Evolutionary conservation across 2,329 filamentous ascomycete genomes (phyloP).

Genomic region (Pseudomassariella vexata): DNA sequence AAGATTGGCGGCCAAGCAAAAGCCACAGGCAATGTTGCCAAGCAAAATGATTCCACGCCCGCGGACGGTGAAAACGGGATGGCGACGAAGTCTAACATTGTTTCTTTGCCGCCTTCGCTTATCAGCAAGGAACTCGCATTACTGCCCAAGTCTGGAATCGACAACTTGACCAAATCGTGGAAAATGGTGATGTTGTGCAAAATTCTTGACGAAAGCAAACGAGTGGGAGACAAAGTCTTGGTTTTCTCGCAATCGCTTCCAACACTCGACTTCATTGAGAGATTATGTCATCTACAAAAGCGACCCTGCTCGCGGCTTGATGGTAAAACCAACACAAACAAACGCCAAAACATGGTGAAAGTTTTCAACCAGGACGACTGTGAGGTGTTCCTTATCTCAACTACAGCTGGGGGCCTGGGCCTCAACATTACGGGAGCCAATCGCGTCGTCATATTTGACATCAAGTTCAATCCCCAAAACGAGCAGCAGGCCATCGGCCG

Average conservation of each 20-base stretch:
- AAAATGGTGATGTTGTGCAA: slow-evolving; percentile 62
- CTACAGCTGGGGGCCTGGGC: slow-evolving; percentile 73
- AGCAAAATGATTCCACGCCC: no score
- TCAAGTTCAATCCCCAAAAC: slow-evolving; percentile 70
- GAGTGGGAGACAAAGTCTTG: slow-evolving; percentile 65
- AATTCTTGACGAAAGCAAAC: slow-evolving; percentile 62
- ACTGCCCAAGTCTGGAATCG: slow-evolving; percentile 31
- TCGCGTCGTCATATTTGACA: slow-evolving; percentile 81
- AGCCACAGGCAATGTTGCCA: slow-evolving; percentile 9
- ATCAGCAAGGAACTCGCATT: slow-evolving; percentile 25
- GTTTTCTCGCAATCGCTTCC: slow-evolving; percentile 71
- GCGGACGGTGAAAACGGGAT: no score
- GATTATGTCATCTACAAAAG: slow-evolving; percentile 43
- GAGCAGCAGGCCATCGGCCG: slow-evolving; percentile 86
- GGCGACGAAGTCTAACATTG: no score
- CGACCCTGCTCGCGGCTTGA: slow-evolving; percentile 58
- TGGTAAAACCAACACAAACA: slow-evolving; percentile 50
- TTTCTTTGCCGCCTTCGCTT: slow-evolving; percentile 23
- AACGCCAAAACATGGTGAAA: slow-evolving; percentile 60
- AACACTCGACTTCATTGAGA: slow-evolving; percentile 64
- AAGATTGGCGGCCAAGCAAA: slow-evolving; percentile 7
- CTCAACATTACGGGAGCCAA: slow-evolving; percentile 82
- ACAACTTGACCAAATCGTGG: slow-evolving; percentile 51
- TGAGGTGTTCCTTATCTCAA: slow-evolving; percentile 75
- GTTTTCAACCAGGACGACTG: slow-evolving; percentile 56